Conservation (phyloP, 441 rosid genomes). For the Syzygium malaccense region DNA sequence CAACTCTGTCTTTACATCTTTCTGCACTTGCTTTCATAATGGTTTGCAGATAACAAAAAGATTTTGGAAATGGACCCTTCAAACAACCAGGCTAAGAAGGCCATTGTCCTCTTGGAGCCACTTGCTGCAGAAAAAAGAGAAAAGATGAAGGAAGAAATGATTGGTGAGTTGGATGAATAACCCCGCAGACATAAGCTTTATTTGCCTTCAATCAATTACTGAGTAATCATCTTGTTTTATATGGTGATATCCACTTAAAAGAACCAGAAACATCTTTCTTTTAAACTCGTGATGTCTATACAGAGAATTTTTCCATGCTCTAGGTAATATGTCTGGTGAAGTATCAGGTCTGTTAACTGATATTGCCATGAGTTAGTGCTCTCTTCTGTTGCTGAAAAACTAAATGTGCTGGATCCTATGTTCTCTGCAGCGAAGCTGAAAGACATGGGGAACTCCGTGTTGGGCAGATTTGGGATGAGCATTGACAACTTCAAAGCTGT, state of each 20-base stretch:
- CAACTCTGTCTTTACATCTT: not conserved
- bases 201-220: not conserved
- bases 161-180: constrained; percentile 42
- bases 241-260: not conserved
- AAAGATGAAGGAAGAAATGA: constrained; percentile 97
- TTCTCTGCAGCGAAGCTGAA: constrained; percentile 67
- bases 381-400: not conserved
- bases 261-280: not conserved
- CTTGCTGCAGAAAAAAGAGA: constrained; percentile 84
- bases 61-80: constrained; percentile 76
- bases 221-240: not conserved
- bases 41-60: constrained; percentile 66
- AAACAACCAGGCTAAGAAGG: constrained; percentile 60
- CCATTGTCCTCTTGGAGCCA: constrained; percentile 65
- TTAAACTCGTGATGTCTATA: not conserved
- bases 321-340: not conserved
- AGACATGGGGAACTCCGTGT: constrained; percentile 80
- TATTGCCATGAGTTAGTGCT: not conserved
- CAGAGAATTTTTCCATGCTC: not conserved
- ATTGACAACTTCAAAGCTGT: constrained; percentile 92
- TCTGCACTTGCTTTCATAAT: not conserved
- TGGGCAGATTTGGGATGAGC: constrained; percentile 93
- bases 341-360: not conserved
- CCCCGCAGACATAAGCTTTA: not conserved
- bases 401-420: not conserved